A percentile compares a stretch with the other conserved stretches of the same genome.
phyloP scores from a whole-genome alignment of 331 rosid species.

The Malus hybrid region DNA sequence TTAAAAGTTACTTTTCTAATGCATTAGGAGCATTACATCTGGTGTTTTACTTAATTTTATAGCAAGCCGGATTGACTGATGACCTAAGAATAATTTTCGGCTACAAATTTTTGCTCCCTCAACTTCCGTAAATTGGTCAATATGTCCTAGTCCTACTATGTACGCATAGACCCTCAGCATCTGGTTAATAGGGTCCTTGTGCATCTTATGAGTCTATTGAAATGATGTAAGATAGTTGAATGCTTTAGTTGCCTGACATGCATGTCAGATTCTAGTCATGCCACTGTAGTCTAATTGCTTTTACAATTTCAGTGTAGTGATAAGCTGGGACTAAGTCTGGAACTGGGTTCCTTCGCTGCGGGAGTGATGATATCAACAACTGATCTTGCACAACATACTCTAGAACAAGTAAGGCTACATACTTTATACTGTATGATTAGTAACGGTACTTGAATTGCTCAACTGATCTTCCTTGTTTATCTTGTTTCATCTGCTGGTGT shows the following conservation, averaged over 20 bases:
- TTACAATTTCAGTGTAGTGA: conserved; percentile 46
- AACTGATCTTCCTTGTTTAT: background rate
- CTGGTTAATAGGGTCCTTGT: background rate
- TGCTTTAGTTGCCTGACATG: background rate
- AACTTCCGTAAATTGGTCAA: background rate
- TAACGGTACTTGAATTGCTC: background rate
- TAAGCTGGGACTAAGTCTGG: conserved; percentile 54
- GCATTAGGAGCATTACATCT: background rate
- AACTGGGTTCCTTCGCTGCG: conserved; percentile 54
- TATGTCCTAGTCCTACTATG: background rate
- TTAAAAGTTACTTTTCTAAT: background rate
- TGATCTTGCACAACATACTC: conserved; percentile 51
- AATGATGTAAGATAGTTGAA: background rate
- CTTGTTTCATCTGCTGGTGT: background rate
- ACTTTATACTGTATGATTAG: background rate
- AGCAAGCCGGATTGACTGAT: background rate
- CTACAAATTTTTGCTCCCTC: background rate
- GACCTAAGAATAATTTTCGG: background rate
- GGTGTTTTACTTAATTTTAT: background rate
- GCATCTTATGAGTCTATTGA: background rate
- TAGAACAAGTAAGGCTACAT: conserved; percentile 38
- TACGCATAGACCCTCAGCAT: background rate
- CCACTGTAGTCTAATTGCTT: conserved; percentile 4
- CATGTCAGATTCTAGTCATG: background rate
- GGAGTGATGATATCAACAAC: conserved; percentile 58